Percentiles rank a stretch among this genome's conserved stretches.
Evolutionary conservation across 805 yeast genomes (phyloP).

Genomic region (Saccharomycopsis babjevae): DNA sequence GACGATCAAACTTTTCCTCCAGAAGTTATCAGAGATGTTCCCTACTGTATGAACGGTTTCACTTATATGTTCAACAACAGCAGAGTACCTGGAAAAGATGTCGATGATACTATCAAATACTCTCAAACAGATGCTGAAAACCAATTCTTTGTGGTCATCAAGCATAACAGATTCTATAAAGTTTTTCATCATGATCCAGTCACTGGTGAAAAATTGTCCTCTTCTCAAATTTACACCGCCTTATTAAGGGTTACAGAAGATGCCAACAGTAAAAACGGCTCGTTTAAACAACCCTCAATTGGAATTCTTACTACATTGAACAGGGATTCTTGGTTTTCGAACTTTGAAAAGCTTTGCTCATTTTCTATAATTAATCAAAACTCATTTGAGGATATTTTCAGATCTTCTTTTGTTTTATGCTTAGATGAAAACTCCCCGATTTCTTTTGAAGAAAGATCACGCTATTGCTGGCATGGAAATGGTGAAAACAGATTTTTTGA

Average conservation of each 20-base stretch:
- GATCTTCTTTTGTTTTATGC: slow-evolving; percentile 71
- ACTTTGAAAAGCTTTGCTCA: slow-evolving; percentile 46
- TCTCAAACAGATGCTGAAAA: slow-evolving; percentile 32
- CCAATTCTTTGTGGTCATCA: slow-evolving; percentile 61
- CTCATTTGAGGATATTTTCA: slow-evolving; percentile 58
- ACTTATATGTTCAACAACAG: slow-evolving; percentile 83
- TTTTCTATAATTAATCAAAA: slow-evolving; percentile 50
- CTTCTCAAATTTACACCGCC: slow-evolving; percentile 44
- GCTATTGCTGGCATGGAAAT: slow-evolving; percentile 90
- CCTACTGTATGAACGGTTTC: slow-evolving; percentile 94
- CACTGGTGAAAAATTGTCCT: slow-evolving; percentile 34
- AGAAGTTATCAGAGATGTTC: slow-evolving; percentile 60
- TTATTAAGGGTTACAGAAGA: slow-evolving; percentile 38
- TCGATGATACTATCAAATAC: slow-evolving; percentile 54
- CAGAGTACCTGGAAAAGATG: slow-evolving; percentile 58
- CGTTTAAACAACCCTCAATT: slow-evolving; percentile 33
- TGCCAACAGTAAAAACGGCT: slow-evolving; percentile 16
- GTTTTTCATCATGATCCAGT: slow-evolving; percentile 44
- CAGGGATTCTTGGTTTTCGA: slow-evolving; percentile 69
- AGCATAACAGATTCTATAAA: slow-evolving; percentile 75
- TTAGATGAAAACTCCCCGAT: slow-evolving; percentile 66
- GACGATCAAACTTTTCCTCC: slow-evolving; percentile 71
- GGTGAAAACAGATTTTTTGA: slow-evolving; percentile 86
- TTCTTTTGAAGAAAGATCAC: slow-evolving; percentile 74
- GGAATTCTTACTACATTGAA: slow-evolving; percentile 78